Evolutionary conservation across 2,329 filamentous ascomycete species (phyloP).

Genomic region (Arthrobotrys musiformis): DNA sequence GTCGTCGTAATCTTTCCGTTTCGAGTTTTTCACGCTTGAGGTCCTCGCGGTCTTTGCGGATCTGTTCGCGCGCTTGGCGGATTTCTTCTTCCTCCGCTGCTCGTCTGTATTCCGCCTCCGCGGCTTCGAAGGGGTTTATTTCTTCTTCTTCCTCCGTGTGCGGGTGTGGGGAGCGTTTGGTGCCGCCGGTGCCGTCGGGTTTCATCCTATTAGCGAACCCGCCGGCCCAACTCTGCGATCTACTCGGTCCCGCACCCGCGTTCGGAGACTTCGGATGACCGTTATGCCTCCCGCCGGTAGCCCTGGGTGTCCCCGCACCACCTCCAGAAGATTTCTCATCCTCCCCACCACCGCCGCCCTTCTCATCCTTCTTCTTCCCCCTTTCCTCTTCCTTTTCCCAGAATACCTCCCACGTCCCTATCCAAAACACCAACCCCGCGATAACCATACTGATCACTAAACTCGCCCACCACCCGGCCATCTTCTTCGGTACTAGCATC

Average conservation of each 20-base stretch:
- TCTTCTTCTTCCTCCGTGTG: conserved; percentile 13
- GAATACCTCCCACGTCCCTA: conserved; percentile 35
- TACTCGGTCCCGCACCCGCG: conserved; percentile 16
- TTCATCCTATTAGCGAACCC: conserved; percentile 2
- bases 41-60: conserved; percentile 39
- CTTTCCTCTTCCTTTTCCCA: conserved; percentile 29
- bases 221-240: conserved; percentile 46
- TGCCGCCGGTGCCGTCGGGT: conserved; percentile 16
- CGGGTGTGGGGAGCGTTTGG: conserved; percentile 3
- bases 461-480: conserved; percentile 45
- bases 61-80: conserved; percentile 36
- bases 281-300: conserved; percentile 48
- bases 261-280: conserved; percentile 43
- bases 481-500: conserved; percentile 25
- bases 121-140: conserved; percentile 39
- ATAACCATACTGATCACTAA: conserved; percentile 31
- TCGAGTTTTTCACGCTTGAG: conserved; percentile 42
- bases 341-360: neutral
- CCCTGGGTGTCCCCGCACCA: neutral
- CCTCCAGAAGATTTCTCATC: neutral
- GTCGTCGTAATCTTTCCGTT: conserved; percentile 38
- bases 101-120: conserved; percentile 47
- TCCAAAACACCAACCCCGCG: conserved; percentile 44
- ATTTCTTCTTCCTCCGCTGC: conserved; percentile 50
- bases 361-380: conserved; percentile 34